Evolutionary conservation across 2,329 filamentous ascomycete species (phyloP).

Genomic region (Corniculantispora saksenae): DNA sequence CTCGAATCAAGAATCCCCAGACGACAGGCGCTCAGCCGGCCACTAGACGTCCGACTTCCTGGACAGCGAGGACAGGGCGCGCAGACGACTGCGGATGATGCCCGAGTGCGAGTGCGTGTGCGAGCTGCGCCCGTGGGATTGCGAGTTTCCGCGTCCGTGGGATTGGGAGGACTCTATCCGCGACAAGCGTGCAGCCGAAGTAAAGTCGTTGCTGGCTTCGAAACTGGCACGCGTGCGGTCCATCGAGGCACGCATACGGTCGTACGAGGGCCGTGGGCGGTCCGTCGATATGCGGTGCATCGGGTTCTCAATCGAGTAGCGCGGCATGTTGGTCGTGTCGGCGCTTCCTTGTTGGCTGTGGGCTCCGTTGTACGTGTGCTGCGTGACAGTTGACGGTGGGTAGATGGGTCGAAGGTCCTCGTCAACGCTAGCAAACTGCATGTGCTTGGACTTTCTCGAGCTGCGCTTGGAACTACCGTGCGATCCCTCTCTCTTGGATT

Average conservation of each 20-base stretch:
- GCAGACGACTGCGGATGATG: slow-evolving; percentile 40
- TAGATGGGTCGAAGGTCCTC: slow-evolving; percentile 93
- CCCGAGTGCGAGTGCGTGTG: slow-evolving; percentile 20
- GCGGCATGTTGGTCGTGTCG: slow-evolving; percentile 71
- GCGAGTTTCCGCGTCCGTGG: slow-evolving; percentile 29
- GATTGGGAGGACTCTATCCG: slow-evolving; percentile 75
- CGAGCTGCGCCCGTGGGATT: slow-evolving; percentile 29
- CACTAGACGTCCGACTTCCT: slow-evolving; percentile 42
- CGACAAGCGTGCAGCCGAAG: slow-evolving; percentile 80
- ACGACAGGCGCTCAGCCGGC: slow-evolving; percentile 26
- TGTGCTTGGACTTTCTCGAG: slow-evolving; percentile 57
- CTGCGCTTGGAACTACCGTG: slow-evolving; percentile 58
- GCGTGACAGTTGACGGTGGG: slow-evolving; percentile 82
- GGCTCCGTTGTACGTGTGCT: slow-evolving; percentile 68
- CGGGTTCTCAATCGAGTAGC: slow-evolving; percentile 58
- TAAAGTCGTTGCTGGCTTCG: slow-evolving; percentile 87
- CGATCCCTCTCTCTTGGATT: slow-evolving; percentile 40
- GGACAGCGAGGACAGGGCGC: slow-evolving; percentile 42
- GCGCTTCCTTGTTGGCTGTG: slow-evolving; percentile 91
- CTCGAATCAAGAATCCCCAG: slow-evolving; percentile 16
- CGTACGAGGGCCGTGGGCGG: slow-evolving; percentile 78
- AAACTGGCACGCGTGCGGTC: slow-evolving; percentile 82
- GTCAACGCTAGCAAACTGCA: slow-evolving; percentile 66
- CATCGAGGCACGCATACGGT: slow-evolving; percentile 83
- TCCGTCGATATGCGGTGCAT: slow-evolving; percentile 59